Evolutionary conservation across 495 filamentous ascomycete species (phyloP), one percentile per base, ranked within the genome.

Genomic region (Haplographium delicatum): DNA sequence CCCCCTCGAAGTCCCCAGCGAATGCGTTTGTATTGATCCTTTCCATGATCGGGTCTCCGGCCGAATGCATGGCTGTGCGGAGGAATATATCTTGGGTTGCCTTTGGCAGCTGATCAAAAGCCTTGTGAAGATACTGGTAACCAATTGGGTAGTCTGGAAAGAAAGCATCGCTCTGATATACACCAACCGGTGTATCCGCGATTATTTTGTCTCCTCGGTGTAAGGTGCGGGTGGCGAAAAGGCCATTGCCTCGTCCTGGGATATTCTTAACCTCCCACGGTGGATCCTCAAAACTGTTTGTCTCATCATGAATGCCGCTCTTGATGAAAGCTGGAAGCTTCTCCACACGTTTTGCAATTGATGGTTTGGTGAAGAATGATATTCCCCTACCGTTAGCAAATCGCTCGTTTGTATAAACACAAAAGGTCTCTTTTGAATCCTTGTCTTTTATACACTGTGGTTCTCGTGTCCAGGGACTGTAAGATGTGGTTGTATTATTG

Each of bases 21-120:
- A 59, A 59, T 13, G 57, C 51, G 44, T 59, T 59, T 5, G 52
- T 59, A 44, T 59, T 59, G 7, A 59, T 50, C 18, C 52, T 47
- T 44, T 59, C 57, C 57, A 59, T 59, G 20, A 59, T 47, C 22
- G 44, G 47, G 40, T 59, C 48, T 24, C 57, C 57, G 1, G 4
- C 41, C 5, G 22, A n/a, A 35, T 55, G 34, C 9, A 31, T 38
- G 6, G 43, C 48, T 24, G 38, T 52, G 7, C 31, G 41, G 28
- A 52, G 9, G 11, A 59, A 49, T 11, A 55, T 40, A 22, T 59
- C 20, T 25, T 38, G 37, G 6, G 51, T 51, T 7, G 34, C 24
- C 18, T 48, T 44, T 3, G 57, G 57, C 16, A 59, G 26, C 19
- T 56, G 57, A n/a, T 51, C 51, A 39, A 51, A 59, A 18, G 57